Base-by-base conservation (phyloP, 805 yeast genomes). In the Lipomyces spencermartinsiae region DNA sequence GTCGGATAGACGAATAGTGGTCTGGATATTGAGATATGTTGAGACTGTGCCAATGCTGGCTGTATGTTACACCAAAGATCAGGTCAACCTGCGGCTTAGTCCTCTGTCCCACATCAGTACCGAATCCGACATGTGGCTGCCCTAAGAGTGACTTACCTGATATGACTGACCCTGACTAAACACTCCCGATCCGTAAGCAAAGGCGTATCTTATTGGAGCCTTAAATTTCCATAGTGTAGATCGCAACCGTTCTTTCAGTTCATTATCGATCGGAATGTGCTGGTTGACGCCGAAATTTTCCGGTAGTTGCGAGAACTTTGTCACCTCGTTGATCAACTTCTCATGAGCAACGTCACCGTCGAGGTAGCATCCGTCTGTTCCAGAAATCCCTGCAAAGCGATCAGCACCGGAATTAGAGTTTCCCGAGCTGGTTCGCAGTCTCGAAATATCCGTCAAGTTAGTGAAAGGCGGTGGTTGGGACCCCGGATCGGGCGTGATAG, bases 121-220 rank as follows among this genome's bases (percentile, higher is more conserved):
- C 29, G 7, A 16, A 43, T 12, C 4, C n/a, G n/a, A 43, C 72
- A 2, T 16, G 14, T 9, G 49, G 10, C 2, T 1, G 49, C 25
- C 49, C 9, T 7, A n/a, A 33, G 16, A 14, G 5, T 16, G 29
- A 33, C 59, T 33, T 5, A 65, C 55, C 63, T 59, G 37, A 19
- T 61, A 58, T 14, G 65, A 22, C 54, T 81, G 78, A 4, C 87
- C 89, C 77, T 94, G 99, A 49, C 86, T 83, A 74, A 95, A 91
- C 0, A 95, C 97, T 4, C 97, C 97, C 7, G 97, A 90, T 1
- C 99, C 99, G 78, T 94, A 94, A 0, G 98, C 99, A 79, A 94
- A 91, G 0, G 97, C 89, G 74, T 86, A 90, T 63, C 87, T 81
- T 14, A 92, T 85, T 0, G 95, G 93, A 0, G 94, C 89, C 55